Conservation (phyloP, 352 stramenopile genomes). For the Paralagenidium karlingii region DNA sequence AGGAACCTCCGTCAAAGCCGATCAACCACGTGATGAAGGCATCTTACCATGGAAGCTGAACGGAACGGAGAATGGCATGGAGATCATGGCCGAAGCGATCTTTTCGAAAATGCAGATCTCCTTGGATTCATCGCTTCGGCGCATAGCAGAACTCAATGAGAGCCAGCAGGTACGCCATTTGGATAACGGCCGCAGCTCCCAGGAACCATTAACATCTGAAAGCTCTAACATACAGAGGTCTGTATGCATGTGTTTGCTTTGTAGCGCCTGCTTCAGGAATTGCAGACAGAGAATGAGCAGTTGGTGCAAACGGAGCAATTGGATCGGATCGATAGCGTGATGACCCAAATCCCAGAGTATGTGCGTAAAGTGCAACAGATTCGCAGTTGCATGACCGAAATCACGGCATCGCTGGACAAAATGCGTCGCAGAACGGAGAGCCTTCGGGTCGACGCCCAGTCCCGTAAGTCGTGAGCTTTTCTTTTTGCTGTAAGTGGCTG, state of each 20-base stretch:
- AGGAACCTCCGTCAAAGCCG: no score
- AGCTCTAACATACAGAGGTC: no score
- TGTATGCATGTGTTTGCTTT: background rate
- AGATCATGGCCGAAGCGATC: conserved; percentile 41
- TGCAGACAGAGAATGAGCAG: conserved; percentile 30
- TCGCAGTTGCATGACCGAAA: conserved; percentile 41
- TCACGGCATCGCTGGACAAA: conserved; percentile 33
- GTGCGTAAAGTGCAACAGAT: conserved; percentile 51
- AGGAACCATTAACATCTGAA: no score
- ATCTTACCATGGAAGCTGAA: conserved; percentile 39
- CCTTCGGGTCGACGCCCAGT: conserved; percentile 60
- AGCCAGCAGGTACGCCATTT: conserved; percentile 22
- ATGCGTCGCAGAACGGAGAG: conserved; percentile 59
- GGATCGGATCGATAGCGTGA: conserved; percentile 42
- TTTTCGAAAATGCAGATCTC: conserved; percentile 36
- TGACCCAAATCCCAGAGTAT: conserved; percentile 62
- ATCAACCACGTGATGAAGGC: no score
- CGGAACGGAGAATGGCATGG: conserved; percentile 19
- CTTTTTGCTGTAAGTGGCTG: background rate
- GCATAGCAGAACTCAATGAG: conserved; percentile 54
- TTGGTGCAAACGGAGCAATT: conserved; percentile 45
- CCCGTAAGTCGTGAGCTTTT: conserved; percentile 23
- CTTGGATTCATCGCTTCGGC: conserved; percentile 49
- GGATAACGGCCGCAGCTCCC: no score
- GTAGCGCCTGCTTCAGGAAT: conserved; percentile 34